Evolutionary conservation across 306 rosid species (phyloP).

Genomic region (Medicago truncatula): DNA sequence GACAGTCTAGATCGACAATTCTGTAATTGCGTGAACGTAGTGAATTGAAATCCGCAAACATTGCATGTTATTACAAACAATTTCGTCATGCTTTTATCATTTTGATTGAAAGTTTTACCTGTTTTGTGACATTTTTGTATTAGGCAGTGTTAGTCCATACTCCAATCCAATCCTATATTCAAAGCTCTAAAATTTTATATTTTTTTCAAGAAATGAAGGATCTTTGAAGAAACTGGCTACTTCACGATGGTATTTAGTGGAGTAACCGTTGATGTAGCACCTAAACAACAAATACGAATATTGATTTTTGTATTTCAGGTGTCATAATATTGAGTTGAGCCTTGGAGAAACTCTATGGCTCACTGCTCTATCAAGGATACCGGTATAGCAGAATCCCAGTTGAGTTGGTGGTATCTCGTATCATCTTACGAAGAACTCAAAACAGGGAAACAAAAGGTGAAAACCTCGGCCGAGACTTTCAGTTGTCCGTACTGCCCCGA

Average conservation of each 20-base stretch:
- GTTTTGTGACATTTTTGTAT: slow-evolving; percentile 9
- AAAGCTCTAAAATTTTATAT: background rate
- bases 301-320: slow-evolving; percentile 43
- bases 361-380: slow-evolving; percentile 58
- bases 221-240: no score
- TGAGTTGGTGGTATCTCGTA: slow-evolving; percentile 62
- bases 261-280: no score
- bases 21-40: background rate
- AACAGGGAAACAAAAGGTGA: slow-evolving; percentile 66
- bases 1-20: background rate
- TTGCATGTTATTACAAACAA: background rate
- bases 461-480: slow-evolving; percentile 63
- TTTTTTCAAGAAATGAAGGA: slow-evolving; percentile 16
- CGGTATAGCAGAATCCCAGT: slow-evolving; percentile 62
- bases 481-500: slow-evolving; percentile 82
- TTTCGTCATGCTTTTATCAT: slow-evolving; percentile 15
- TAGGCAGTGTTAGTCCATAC: background rate
- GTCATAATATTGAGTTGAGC: slow-evolving; percentile 31
- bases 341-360: slow-evolving; percentile 53
- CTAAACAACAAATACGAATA: background rate
- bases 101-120: background rate
- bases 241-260: no score
- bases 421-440: slow-evolving; percentile 70
- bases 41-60: background rate
- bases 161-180: background rate